Percentiles rank a stretch among this genome's conserved stretches.
These are phyloP conservation scores for Amniculicola lignicola DNA, from an alignment of 495 filamentous ascomycete species.

Conservation along the genomic window DNA sequence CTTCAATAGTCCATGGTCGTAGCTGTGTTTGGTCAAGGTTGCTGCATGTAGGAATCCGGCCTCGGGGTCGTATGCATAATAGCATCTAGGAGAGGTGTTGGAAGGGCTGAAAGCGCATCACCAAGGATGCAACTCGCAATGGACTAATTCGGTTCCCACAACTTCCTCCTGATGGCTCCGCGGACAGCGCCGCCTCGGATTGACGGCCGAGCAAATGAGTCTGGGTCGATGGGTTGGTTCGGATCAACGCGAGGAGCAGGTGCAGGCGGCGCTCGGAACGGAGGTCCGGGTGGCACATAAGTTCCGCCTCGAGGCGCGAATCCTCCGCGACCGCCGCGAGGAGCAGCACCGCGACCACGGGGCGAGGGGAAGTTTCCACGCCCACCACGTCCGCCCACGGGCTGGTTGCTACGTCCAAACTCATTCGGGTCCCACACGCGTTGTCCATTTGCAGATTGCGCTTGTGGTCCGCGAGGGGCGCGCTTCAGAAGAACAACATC, in stretches of 20 bases:
- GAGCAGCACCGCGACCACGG: conserved; percentile 16
- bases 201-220: conserved; percentile 51
- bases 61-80: no score
- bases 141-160: conserved; percentile 35
- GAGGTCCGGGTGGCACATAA: conserved; percentile 20
- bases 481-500: conserved; percentile 54
- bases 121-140: neutral
- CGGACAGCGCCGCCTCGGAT: conserved; percentile 17
- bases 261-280: conserved; percentile 18
- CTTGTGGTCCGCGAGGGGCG: conserved; percentile 40
- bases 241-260: conserved; percentile 37
- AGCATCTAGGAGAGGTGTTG: no score
- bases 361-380: conserved; percentile 10
- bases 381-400: conserved; percentile 14
- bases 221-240: conserved; percentile 54
- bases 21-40: no score
- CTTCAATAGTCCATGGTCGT: no score
- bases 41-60: no score
- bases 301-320: conserved; percentile 22
- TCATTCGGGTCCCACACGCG: conserved; percentile 42
- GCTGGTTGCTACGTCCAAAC: conserved; percentile 35
- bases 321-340: conserved; percentile 23
- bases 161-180: conserved; percentile 25
- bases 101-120: conserved; percentile 1
- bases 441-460: conserved; percentile 30